Base-by-base conservation (phyloP, 495 filamentous ascomycete species). In the Neurospora sp. region DNA sequence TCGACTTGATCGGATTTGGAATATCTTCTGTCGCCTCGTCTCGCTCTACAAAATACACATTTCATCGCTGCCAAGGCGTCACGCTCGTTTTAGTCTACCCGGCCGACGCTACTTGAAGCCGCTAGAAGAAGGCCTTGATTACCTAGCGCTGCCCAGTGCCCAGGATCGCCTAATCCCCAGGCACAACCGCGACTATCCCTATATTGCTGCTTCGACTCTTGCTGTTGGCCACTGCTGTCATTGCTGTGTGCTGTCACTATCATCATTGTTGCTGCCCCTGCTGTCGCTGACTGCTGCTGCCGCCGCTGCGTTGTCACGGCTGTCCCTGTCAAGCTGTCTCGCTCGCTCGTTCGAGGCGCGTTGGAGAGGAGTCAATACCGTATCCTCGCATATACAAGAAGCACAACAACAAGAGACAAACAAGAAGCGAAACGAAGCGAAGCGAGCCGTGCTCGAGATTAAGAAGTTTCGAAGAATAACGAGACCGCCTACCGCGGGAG, bases 31-130 rank as follows among this genome's bases (percentile, higher is more conserved):
- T 35, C 22, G 53, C 31, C 27, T 65, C 53, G 53, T 65, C 53
- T 65, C 53, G 53, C 53, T 65, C 53, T 65, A 35, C 14, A 35
- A 65, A 35, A 18, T 53, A 22, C 8, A 22, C 53, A 65, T 35
- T 65, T 65, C 3, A 35, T 65, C 53, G 31, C 74, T 59, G 40
- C 68, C 71, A 38, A 44, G 74, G 71, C 77, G 59, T 77, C 75
- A 75, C 75, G 75, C 72, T 76, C 73, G 71, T 74, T 77, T 75
- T 65, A 65, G 53, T 35, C 53, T 65, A 65, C 53, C 53, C 53
- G 53, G 27, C 14, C 27, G 53, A 65, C 53, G 53, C 53, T 65
- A 65, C 53, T 18, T 35, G 53, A 14, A 65, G 53, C 53, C 53
- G 53, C 27, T 65, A 31, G 53, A 65, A 31, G 10, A 31, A 35